A percentile compares a stretch with the other conserved stretches of the same genome.
Conservation (phyloP, 1,139 yeast genomes). For the Scheffersomyces quercinus region DNA sequence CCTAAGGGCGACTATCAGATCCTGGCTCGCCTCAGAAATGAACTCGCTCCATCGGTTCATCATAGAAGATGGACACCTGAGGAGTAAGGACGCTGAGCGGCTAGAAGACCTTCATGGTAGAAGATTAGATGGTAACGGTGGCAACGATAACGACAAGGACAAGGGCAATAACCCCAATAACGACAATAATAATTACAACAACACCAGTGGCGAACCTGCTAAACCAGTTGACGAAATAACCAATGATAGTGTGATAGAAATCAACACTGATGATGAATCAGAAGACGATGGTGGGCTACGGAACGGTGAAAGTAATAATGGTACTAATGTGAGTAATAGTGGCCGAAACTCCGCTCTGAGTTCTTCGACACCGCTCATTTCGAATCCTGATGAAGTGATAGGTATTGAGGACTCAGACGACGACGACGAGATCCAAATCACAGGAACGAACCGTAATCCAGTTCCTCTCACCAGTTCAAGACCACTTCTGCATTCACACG, state of each 20-base stretch:
- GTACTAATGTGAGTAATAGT: no score
- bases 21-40: no score
- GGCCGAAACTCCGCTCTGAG: no score
- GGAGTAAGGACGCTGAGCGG: no score
- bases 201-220: conserved; percentile 1
- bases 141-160: conserved; percentile 4
- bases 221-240: background rate
- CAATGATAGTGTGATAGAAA: background rate
- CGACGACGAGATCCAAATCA: conserved; percentile 20
- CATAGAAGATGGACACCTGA: no score
- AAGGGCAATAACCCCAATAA: conserved; percentile 10
- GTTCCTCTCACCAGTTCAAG: conserved; percentile 3
- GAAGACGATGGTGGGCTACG: conserved; percentile 5
- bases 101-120: no score
- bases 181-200: conserved; percentile 8
- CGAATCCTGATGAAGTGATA: background rate
- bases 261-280: background rate
- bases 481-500: no score
- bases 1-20: no score
- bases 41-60: no score
- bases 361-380: no score
- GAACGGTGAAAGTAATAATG: no score
- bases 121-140: background rate
- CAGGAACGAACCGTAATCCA: conserved; percentile 15
- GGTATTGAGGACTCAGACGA: conserved; percentile 6